A percentile compares a stretch with the other conserved stretches of the same genome.
These are phyloP conservation scores for Euphrasia confusa DNA, from an alignment of 257 asterid species.

Conservation along the genomic window DNA sequence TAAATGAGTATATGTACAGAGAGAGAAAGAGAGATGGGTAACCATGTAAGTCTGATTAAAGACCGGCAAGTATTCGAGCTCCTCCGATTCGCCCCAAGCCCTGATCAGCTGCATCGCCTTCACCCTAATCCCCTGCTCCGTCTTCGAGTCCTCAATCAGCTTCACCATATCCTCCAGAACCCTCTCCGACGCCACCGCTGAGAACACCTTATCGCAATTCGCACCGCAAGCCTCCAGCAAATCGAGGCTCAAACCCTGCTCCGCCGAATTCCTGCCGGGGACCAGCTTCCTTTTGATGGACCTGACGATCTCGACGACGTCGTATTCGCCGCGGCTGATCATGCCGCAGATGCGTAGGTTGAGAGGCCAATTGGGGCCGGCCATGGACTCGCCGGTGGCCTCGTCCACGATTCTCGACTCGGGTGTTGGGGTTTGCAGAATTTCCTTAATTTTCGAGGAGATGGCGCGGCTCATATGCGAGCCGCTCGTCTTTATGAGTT, in stretches of 20 bases:
- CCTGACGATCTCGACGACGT: constrained; percentile 57
- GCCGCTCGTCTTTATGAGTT: constrained; percentile 49
- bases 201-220: constrained; percentile 86
- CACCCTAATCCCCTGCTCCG: constrained; percentile 8
- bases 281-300: constrained; percentile 56
- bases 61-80: neutral
- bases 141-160: constrained; percentile 55
- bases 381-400: constrained; percentile 59
- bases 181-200: constrained; percentile 93
- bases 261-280: constrained; percentile 35
- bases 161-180: constrained; percentile 82
- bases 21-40: neutral
- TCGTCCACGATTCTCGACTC: constrained; percentile 73
- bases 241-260: constrained; percentile 49
- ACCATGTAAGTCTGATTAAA: constrained; percentile 14
- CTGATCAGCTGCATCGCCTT: constrained; percentile 13
- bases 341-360: constrained; percentile 66
- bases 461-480: constrained; percentile 61
- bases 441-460: constrained; percentile 59
- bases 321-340: constrained; percentile 53
- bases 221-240: constrained; percentile 39
- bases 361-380: constrained; percentile 58
- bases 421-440: constrained; percentile 57
- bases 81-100: constrained; percentile 10
- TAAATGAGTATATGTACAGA: neutral